Evolutionary conservation across 257 asterid genomes (phyloP).

Genomic region (Nicotiana undulata): DNA sequence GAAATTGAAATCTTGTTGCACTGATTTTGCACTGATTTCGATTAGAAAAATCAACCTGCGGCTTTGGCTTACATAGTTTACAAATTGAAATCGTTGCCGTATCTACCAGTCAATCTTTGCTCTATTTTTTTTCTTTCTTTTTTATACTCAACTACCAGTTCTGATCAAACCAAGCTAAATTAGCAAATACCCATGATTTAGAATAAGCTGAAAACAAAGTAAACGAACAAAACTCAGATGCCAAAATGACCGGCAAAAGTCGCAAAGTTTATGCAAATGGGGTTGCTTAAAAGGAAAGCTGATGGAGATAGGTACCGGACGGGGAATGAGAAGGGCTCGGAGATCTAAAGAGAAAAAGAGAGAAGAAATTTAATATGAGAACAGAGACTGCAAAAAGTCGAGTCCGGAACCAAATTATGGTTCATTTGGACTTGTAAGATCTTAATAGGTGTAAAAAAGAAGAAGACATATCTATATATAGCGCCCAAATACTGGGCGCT

Average conservation of each 20-base stretch:
- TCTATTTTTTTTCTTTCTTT: constrained; percentile 1
- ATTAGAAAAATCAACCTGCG: too few species aligned
- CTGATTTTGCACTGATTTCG: too few species aligned
- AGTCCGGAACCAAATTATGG: too few species aligned
- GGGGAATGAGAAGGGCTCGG: constrained; percentile 5
- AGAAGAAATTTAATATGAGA: constrained; percentile 6
- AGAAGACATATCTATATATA: too few species aligned
- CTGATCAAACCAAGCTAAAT: constrained; percentile 12
- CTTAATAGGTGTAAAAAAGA: too few species aligned
- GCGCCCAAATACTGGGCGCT: too few species aligned
- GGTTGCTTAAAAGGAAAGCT: constrained; percentile 10
- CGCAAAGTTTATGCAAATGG: constrained; percentile 13
- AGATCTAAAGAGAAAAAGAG: constrained; percentile 13
- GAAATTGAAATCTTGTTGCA: too few species aligned
- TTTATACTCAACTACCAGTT: constrained; percentile 11
- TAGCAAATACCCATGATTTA: not conserved
- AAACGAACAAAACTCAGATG: not conserved
- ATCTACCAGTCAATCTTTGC: constrained; percentile 13
- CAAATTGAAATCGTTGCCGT: not conserved
- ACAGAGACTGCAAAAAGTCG: constrained; percentile 23
- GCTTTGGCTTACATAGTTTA: too few species aligned
- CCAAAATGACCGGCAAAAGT: constrained; percentile 7
- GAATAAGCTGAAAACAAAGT: not conserved
- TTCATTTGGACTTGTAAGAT: too few species aligned
- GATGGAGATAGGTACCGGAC: not conserved